phyloP scores from a whole-genome alignment of 768 basidiomycete genomes.

The Pisolithus orientalis region DNA sequence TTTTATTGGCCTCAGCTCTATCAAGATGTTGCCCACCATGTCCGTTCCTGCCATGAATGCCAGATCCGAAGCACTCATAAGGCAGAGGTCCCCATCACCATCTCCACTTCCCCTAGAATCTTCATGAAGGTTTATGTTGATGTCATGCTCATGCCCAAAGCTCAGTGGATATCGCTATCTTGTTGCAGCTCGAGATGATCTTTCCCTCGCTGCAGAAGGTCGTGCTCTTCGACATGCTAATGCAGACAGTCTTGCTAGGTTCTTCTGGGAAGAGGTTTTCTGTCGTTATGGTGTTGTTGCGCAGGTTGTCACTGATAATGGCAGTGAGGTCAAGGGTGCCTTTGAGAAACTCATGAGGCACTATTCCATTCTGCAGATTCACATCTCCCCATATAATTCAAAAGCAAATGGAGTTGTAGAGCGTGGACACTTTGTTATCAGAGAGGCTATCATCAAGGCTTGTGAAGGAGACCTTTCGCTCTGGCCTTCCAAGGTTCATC shows the following conservation, averaged over 20 bases:
- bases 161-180: conserved; percentile 11
- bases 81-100: conserved; percentile 8
- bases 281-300: background rate
- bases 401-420: conserved; percentile 34
- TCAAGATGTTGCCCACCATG: conserved; percentile 17
- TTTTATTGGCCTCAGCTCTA: conserved; percentile 3
- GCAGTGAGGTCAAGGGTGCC: background rate
- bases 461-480: conserved; percentile 10
- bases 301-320: conserved; percentile 5
- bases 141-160: conserved; percentile 2
- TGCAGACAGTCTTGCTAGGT: conserved; percentile 2
- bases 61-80: conserved; percentile 20
- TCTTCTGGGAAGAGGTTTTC: conserved; percentile 17
- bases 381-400: conserved; percentile 29
- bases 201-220: conserved; percentile 17
- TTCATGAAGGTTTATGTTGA: conserved; percentile 7
- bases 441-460: conserved; percentile 27
- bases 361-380: background rate
- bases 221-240: conserved; percentile 12
- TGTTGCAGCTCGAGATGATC: background rate
- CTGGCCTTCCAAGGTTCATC: conserved; percentile 20
- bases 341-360: fast-evolving
- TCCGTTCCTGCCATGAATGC: conserved; percentile 27
- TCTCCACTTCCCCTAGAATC: conserved; percentile 1
- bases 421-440: conserved; percentile 23